These are phyloP conservation scores for Vitis hybrid DNA, from an alignment of 177 flowering plant genomes.

Conservation along the genomic window DNA sequence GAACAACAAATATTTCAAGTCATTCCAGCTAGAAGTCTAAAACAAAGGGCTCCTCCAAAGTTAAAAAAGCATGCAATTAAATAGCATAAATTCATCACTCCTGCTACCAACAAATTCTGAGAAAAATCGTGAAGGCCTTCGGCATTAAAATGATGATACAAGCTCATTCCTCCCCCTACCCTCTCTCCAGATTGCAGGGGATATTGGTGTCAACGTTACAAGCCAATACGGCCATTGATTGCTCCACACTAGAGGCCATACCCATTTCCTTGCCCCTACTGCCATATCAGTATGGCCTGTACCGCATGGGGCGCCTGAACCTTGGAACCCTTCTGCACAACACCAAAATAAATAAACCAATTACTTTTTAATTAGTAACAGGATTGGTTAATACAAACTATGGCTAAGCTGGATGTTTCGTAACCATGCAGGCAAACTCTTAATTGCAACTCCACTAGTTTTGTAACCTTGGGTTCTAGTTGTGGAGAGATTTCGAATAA, in stretches of 20 bases:
- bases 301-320: slow-evolving; percentile 46
- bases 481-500: no score
- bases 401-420: not conserved
- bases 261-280: not conserved
- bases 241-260: not conserved
- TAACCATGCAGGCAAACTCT: not conserved
- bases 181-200: not conserved
- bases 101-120: not conserved
- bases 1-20: not conserved
- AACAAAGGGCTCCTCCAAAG: not conserved
- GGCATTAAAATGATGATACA: slow-evolving; percentile 2
- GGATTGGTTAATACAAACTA: not conserved
- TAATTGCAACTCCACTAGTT: no score
- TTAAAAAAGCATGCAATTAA: not conserved
- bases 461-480: no score
- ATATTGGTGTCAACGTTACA: no score
- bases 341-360: not conserved
- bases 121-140: not conserved
- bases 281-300: slow-evolving; percentile 41
- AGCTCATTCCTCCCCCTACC: not conserved
- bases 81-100: not conserved
- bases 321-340: slow-evolving; percentile 53
- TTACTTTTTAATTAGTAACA: not conserved
- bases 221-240: not conserved
- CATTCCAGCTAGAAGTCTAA: no score